A percentile compares a stretch with the other conserved stretches of the same genome.
Evolutionary conservation across 306 rosid genomes (phyloP).

Genomic region (Prinsepia uniflora): DNA sequence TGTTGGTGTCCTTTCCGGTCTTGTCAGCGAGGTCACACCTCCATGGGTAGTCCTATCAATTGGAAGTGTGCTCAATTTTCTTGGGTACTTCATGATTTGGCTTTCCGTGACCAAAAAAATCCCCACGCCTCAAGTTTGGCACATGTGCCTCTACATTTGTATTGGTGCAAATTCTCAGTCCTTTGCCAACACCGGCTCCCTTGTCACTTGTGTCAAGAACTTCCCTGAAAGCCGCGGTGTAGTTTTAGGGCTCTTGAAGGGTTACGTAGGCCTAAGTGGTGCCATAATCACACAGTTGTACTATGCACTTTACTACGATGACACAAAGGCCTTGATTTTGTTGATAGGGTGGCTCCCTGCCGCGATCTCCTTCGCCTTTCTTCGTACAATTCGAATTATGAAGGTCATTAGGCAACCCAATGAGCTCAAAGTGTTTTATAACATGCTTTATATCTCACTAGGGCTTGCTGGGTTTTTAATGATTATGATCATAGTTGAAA

Average conservation of each 20-base stretch:
- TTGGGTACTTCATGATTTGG: conserved; percentile 64
- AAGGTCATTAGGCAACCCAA: conserved; percentile 35
- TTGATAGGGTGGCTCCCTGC: conserved; percentile 59
- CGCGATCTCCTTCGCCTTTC: conserved; percentile 38
- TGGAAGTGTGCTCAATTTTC: conserved; percentile 45
- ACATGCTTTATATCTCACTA: conserved; percentile 50
- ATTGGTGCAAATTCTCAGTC: conserved; percentile 53
- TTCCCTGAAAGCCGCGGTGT: conserved; percentile 50
- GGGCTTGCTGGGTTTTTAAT: conserved; percentile 60
- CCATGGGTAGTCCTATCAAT: conserved; percentile 58
- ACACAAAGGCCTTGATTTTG: conserved; percentile 37
- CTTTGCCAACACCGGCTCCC: conserved; percentile 53
- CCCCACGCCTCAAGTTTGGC: conserved; percentile 43
- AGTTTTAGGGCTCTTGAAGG: conserved; percentile 50
- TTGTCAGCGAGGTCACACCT: conserved; percentile 73
- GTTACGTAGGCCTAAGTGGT: conserved; percentile 59
- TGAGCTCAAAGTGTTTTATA: conserved; percentile 46
- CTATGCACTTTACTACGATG: conserved; percentile 39
- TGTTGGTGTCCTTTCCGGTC: conserved; percentile 64
- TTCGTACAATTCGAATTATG: conserved; percentile 42
- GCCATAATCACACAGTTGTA: conserved; percentile 53
- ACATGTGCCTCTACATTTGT: conserved; percentile 48
- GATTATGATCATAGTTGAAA: conserved; percentile 49
- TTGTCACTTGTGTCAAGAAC: conserved; percentile 53
- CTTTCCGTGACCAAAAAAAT: conserved; percentile 38